These are phyloP conservation scores for Zymoseptoria crescenta DNA, from an alignment of 2,329 filamentous ascomycete genomes.

Conservation along the genomic window DNA sequence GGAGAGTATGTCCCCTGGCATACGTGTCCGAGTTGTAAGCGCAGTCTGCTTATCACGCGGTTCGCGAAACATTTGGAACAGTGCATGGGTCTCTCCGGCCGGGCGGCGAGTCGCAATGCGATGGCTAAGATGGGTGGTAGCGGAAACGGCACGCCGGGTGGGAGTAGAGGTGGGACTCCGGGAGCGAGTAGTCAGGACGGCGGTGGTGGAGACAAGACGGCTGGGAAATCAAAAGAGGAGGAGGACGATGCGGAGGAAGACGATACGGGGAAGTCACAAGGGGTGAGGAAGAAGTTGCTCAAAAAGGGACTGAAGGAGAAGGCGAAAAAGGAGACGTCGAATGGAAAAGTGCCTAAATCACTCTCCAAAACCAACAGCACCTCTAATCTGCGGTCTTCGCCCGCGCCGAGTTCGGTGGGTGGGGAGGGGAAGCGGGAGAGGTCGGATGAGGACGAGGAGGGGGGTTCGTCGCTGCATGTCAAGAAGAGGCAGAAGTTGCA, in stretches of 20 bases:
- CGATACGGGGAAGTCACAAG: constrained; percentile 17
- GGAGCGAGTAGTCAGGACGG: constrained; percentile 21
- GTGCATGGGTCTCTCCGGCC: constrained; percentile 50
- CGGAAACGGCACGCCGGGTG: constrained; percentile 26
- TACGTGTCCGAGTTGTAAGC: constrained; percentile 53
- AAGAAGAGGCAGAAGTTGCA: constrained; percentile 33
- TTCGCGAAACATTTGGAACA: constrained; percentile 56
- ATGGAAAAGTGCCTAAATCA: constrained; percentile 27
- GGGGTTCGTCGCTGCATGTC: constrained; percentile 20
- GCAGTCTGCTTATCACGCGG: constrained; percentile 53
- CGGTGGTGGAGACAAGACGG: constrained; percentile 14
- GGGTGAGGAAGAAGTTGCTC: constrained; percentile 30
- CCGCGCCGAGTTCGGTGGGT: constrained; percentile 15
- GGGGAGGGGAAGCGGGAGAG: constrained; percentile 28
- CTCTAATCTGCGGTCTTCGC: constrained; percentile 5
- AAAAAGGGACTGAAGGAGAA: constrained; percentile 37
- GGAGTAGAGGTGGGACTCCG: constrained; percentile 21
- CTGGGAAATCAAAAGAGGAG: constrained; percentile 18
- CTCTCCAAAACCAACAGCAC: constrained; percentile 16
- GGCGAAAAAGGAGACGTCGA: constrained; percentile 34
- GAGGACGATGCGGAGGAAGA: constrained; percentile 23
- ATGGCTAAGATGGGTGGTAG: constrained; percentile 39
- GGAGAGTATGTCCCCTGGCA: constrained; percentile 48
- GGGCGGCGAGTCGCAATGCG: constrained; percentile 43
- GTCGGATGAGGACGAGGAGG: constrained; percentile 28